Conservation (phyloP, 2,329 filamentous ascomycete species). For the Verticillium nubilum region DNA sequence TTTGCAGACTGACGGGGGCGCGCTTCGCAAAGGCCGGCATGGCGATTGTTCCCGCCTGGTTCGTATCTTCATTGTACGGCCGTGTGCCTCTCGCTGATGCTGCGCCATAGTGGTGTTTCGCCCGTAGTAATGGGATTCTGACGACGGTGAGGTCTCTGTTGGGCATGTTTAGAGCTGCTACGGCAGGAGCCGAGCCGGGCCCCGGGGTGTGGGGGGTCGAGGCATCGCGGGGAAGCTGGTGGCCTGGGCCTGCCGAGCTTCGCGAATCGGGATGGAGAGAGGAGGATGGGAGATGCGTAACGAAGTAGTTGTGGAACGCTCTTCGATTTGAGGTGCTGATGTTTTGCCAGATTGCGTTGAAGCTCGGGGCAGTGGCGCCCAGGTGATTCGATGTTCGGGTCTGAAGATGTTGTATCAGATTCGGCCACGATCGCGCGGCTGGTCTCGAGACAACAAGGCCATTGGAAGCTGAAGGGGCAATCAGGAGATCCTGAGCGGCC, state of each 20-base stretch:
- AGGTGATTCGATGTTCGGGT: neutral
- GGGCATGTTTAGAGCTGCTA: constrained; percentile 53
- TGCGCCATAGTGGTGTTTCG: constrained; percentile 93
- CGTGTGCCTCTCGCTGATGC: constrained; percentile 74
- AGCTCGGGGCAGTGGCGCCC: neutral
- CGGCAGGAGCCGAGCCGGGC: constrained; percentile 49
- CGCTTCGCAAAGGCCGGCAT: constrained; percentile 88
- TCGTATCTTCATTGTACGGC: constrained; percentile 87
- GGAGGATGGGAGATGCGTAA: constrained; percentile 89
- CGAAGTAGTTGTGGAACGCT: constrained; percentile 91
- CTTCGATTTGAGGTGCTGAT: constrained; percentile 26
- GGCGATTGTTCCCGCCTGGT: constrained; percentile 90
- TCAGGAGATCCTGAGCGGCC: neutral
- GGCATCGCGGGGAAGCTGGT: constrained; percentile 81
- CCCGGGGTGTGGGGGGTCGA: constrained; percentile 68
- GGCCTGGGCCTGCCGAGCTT: constrained; percentile 57
- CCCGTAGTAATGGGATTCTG: constrained; percentile 85
- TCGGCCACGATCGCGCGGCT: neutral
- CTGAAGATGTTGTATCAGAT: neutral
- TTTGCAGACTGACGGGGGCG: constrained; percentile 58
- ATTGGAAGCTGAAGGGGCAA: neutral
- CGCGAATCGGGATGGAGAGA: constrained; percentile 85
- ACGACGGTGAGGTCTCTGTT: constrained; percentile 84
- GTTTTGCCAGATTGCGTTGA: neutral
- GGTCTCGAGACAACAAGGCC: neutral